phyloP scores from a whole-genome alignment of 2,329 filamentous ascomycete genomes.

The Colletotrichum cereale region DNA sequence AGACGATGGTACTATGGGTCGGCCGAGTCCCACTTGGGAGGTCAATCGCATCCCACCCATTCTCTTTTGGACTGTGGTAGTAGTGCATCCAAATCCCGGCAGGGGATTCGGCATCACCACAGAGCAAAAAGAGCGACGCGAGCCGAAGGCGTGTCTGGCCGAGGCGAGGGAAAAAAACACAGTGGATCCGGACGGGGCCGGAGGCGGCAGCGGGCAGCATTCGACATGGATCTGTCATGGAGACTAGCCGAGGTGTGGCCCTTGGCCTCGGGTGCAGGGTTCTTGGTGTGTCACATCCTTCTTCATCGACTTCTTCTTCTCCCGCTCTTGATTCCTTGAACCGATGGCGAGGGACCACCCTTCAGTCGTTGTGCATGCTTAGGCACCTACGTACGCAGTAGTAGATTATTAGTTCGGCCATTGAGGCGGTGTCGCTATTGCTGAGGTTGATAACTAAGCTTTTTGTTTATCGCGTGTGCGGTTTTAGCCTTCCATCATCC shows the following conservation, averaged over 20 bases:
- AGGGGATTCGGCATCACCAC: conserved; percentile 26
- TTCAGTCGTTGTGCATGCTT: not conserved
- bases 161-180: not conserved
- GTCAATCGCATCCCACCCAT: not conserved
- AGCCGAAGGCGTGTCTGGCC: conserved; percentile 15
- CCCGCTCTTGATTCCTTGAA: not conserved
- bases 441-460: not conserved
- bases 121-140: conserved; percentile 19
- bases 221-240: not conserved
- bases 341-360: not conserved
- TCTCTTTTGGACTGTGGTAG: not conserved
- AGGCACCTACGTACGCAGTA: too few species aligned
- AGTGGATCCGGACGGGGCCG: conserved; percentile 24
- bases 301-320: not conserved
- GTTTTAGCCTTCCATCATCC: conserved; percentile 37
- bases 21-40: conserved; percentile 37
- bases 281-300: not conserved
- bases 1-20: not conserved
- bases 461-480: not conserved
- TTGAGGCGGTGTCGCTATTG: conserved; percentile 29
- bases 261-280: not conserved
- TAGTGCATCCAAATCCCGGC: conserved; percentile 14
- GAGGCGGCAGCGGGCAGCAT: conserved; percentile 25
- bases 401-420: not conserved
- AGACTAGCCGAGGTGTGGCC: conserved; percentile 2